phyloP scores from a whole-genome alignment of 2,329 filamentous ascomycete genomes.

The Ophiostoma montium region DNA sequence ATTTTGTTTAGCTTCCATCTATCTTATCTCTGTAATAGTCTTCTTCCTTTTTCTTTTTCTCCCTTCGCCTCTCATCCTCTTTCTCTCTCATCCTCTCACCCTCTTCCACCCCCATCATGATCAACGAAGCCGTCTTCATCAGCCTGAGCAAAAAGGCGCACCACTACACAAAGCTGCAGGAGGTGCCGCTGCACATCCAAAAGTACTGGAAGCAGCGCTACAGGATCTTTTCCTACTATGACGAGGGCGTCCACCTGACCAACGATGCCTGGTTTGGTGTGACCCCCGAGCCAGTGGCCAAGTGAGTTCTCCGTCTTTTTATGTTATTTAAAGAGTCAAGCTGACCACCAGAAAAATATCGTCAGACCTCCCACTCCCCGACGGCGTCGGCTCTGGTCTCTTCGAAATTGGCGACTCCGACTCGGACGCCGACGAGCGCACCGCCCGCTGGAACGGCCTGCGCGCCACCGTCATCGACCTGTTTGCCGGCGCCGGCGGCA shows the following conservation, averaged over 20 bases:
- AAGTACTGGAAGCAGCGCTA: slow-evolving; percentile 94
- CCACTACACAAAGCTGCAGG: slow-evolving; percentile 55
- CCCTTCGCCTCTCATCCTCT: too few relatives aligned
- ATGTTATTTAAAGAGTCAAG: too few relatives aligned
- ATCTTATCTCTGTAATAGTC: too few relatives aligned
- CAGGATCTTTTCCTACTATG: slow-evolving; percentile 75
- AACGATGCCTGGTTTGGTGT: slow-evolving; percentile 95
- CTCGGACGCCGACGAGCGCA: background rate
- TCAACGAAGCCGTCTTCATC: slow-evolving; percentile 35
- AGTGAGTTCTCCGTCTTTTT: too few relatives aligned
- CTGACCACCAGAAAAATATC: too few relatives aligned
- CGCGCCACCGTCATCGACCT: slow-evolving; percentile 59
- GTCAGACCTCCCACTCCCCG: slow-evolving; percentile 46
- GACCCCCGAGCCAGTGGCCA: slow-evolving; percentile 83
- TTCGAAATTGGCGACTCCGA: background rate
- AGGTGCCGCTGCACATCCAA: slow-evolving; percentile 72
- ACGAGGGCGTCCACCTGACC: slow-evolving; percentile 80
- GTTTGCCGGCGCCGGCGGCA: slow-evolving; percentile 86
- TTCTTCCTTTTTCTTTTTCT: too few relatives aligned
- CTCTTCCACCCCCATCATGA: slow-evolving; percentile 10
- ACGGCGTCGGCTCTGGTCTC: slow-evolving; percentile 20
- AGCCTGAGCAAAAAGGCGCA: slow-evolving; percentile 52
- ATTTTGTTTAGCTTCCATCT: too few relatives aligned
- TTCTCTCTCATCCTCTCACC: background rate
- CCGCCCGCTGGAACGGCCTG: background rate